Evolutionary conservation across 2,329 filamentous ascomycete species (phyloP).

Genomic region (Stagonosporopsis vannaccii): DNA sequence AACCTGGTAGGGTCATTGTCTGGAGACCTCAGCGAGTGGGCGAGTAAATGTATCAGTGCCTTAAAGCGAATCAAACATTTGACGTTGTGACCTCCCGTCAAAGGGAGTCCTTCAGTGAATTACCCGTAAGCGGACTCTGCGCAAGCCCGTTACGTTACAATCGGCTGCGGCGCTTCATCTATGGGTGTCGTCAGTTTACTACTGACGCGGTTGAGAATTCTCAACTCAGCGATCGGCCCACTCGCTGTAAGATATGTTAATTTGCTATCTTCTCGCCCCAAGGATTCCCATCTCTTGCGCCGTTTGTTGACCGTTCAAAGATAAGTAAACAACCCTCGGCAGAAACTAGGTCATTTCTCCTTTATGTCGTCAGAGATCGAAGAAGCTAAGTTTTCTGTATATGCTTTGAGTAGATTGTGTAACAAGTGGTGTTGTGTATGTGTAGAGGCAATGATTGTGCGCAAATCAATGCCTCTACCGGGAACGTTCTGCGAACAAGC

Average conservation of each 20-base stretch:
- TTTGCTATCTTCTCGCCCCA: neutral
- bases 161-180: neutral
- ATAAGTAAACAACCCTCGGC: neutral
- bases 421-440: neutral
- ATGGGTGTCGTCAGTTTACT: neutral
- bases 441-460: neutral
- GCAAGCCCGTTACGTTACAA: neutral
- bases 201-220: neutral
- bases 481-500: no score
- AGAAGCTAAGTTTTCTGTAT: neutral
- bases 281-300: neutral
- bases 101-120: neutral
- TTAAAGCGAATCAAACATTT: neutral
- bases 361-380: neutral
- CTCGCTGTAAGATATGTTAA: neutral
- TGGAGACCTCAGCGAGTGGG: neutral
- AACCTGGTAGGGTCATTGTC: neutral
- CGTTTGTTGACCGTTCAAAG: neutral
- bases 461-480: neutral
- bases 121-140: neutral
- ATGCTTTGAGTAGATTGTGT: neutral
- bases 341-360: neutral
- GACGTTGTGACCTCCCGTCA: neutral
- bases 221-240: neutral
- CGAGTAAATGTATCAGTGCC: neutral